Base-by-base conservation (phyloP, 768 basidiomycete species). In the Coprinellus micaceus region DNA sequence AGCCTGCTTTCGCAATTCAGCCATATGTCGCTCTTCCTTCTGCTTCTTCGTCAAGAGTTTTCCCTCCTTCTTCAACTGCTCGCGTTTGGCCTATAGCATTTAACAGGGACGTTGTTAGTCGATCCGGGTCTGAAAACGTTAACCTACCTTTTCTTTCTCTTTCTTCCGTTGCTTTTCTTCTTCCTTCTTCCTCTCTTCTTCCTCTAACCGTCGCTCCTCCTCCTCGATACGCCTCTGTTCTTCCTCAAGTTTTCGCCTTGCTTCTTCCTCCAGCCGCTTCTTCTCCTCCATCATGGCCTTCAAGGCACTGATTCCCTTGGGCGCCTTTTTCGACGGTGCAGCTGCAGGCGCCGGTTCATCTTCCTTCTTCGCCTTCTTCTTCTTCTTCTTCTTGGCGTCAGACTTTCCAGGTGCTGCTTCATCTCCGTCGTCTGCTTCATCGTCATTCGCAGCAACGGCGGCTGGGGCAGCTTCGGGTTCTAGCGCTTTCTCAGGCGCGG, bases 11-110 rank as follows among this genome's bases (percentile, higher is more conserved):
- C 94, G 86, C 28, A 92, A 83, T 69, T 98, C 95, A 2, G 93
- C 94, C 61, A 86, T 89, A 21, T 89, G 90, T 63, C 82, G 86
- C 69, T 98, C 95, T 66, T 92, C 89, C 71, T 94, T 96, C 70
- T 98, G 95, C 72, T 95, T 97, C 71, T 96, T 94, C n/a, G 96
- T 98, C 49, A 98, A 79, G 24, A 96, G 75, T 45, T 89, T 84
- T 22, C 97, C 97, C 73, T 98, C 95, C 69, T 94, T 96, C 80
- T 90, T 93, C 13, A 90, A 87, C 51, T 89, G 68, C 63, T 97
- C 95, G 51, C 85, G 85, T 71, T 96, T 97, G 44, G 83, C 88
- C 94, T 95, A 53, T 25, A 49, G 43, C 19, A 47, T 44, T 58
- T 53, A 61, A 58, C 50, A 45, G 57, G 12, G 51, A 41, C 28